phyloP scores from a whole-genome alignment of 2,329 filamentous ascomycete species.

The Blastomyces gilchristii region DNA sequence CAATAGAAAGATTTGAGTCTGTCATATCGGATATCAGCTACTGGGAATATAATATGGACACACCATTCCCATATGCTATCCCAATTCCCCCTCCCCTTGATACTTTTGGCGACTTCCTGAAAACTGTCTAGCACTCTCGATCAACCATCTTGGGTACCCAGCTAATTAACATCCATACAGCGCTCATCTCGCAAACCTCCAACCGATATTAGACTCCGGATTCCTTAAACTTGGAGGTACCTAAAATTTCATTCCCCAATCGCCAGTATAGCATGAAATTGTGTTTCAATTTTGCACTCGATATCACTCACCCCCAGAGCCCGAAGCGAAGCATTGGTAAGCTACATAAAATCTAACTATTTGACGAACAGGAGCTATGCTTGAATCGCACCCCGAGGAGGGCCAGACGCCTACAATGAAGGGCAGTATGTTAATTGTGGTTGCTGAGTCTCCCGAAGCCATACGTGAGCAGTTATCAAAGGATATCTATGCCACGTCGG shows the following conservation, averaged over 20 bases:
- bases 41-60: neutral
- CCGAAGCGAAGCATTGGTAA: neutral
- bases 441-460: conserved; percentile 59
- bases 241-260: conserved; percentile 18
- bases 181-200: conserved; percentile 49
- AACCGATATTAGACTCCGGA: conserved; percentile 45
- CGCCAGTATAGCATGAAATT: neutral
- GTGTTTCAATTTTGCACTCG: neutral
- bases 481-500: conserved; percentile 61
- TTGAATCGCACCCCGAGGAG: conserved; percentile 56
- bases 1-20: neutral
- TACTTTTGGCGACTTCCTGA: neutral
- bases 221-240: conserved; percentile 56
- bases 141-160: neutral
- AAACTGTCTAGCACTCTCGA: neutral
- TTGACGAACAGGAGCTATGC: conserved; percentile 49
- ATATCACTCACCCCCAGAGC: neutral
- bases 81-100: neutral
- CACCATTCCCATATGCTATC: neutral
- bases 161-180: conserved; percentile 19
- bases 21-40: neutral
- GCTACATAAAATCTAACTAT: neutral
- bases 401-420: conserved; percentile 55
- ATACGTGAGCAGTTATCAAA: conserved; percentile 54
- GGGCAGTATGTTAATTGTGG: conserved; percentile 59